Evolutionary conservation across 305 asterid species (phyloP).

Genomic region (Nicotiana rustica): DNA sequence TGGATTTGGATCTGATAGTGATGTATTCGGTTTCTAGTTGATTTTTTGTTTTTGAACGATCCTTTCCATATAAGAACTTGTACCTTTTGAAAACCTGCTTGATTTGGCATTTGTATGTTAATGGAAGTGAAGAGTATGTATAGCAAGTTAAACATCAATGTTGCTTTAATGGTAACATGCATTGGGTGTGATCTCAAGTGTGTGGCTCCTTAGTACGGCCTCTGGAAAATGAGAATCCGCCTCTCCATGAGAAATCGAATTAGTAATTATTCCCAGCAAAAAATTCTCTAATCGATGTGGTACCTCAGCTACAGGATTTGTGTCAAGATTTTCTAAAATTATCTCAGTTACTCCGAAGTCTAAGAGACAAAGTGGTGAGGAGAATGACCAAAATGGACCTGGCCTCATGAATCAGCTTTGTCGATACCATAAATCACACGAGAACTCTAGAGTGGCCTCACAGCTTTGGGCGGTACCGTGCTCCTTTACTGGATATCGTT

Average conservation of each 20-base stretch:
- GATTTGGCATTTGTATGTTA: not conserved
- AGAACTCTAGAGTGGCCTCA: not conserved
- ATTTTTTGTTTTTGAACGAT: not conserved
- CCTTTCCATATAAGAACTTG: not conserved
- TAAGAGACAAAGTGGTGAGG: not conserved
- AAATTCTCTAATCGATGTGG: not conserved
- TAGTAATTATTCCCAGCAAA: not conserved
- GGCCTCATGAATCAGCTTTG: not conserved
- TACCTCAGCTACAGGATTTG: slow-evolving; percentile 11
- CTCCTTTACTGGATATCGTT: not conserved
- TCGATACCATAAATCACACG: not conserved
- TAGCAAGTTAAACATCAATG: not conserved
- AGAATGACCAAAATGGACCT: not conserved
- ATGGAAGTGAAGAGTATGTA: not conserved
- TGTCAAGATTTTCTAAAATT: slow-evolving; percentile 7
- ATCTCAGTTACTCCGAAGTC: not conserved
- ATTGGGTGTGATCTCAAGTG: not conserved
- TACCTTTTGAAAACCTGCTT: not conserved
- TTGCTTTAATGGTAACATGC: not conserved
- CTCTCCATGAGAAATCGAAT: slow-evolving; percentile 2
- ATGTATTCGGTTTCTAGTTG: not conserved
- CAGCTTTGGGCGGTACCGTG: slow-evolving; percentile 8
- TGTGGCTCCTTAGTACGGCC: not conserved
- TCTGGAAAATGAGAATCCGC: not conserved
- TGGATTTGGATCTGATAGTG: slow-evolving; percentile 20